Base-by-base conservation (phyloP, 2,329 filamentous ascomycete species). In the Cryphonectria carpinicola region DNA sequence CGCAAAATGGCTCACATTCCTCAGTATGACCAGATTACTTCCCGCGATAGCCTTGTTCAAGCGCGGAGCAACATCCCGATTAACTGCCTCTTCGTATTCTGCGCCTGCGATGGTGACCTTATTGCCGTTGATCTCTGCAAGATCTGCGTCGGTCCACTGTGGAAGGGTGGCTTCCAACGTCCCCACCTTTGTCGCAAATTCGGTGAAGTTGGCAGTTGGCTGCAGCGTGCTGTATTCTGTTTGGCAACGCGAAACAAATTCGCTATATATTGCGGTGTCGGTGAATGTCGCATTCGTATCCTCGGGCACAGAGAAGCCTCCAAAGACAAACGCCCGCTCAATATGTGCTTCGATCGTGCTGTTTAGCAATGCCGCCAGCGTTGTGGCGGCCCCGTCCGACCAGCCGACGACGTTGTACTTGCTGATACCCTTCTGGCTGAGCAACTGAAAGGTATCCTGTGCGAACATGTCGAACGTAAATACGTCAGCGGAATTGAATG, bases 1-100 rank as follows among this genome's bases (percentile, higher is more conserved):
- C 49, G 81, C 82, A 73, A 84, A 84, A 71, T 84, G 82, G 71
- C 82, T 83, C 7, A 83, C 82, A 1, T 77, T 78, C 1, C 71
- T 76, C 71, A 84, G 72, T 10, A 79, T 81, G 52, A 77, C 74
- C 61, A 81, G 68, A 67, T 76, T 75, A 70, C 82, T 84, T 3
- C 79, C 79, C n/a, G 75, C 73, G 64, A 83, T 82, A 43, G 80
- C 77, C 14, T 72, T 73, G 68, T 80, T 75, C 68, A 84, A 72
- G 72, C 78, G 77, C 2, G 69, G 73, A 0, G 81, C 79, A 0
- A 82, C 81, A 58, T 77, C 77, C 35, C 76, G 71, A 63, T 81
- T 81, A n/a, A 84, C 78, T 2, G 81, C 81, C 77, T 84, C 82
- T 19, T 79, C 78, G 25, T 76, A 70, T 22, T 78, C 77, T 2